phyloP scores from a whole-genome alignment of 139 green algal species.

The Gonium pectorale region DNA sequence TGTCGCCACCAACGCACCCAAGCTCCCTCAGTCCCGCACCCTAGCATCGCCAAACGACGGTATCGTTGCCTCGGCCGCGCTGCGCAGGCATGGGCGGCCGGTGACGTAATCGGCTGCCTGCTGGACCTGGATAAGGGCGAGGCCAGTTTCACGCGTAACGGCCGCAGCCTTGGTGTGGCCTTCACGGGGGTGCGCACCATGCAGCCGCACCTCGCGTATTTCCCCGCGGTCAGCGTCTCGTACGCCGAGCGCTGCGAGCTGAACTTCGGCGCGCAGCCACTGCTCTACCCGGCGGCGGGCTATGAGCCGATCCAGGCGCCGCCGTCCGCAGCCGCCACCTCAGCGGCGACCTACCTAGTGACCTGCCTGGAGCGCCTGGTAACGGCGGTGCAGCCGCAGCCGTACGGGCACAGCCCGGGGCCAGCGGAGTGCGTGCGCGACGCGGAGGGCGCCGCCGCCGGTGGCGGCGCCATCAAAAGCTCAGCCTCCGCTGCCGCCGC shows the following conservation, averaged over 20 bases:
- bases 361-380: constrained; percentile 71
- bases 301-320: constrained; percentile 78
- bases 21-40: too few relatives aligned
- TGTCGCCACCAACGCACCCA: too few relatives aligned
- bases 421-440: too few relatives aligned
- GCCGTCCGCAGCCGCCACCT: constrained; percentile 23
- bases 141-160: constrained; percentile 90
- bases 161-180: constrained; percentile 81
- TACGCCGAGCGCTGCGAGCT: constrained; percentile 82
- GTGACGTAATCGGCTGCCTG: constrained; percentile 91
- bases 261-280: constrained; percentile 86
- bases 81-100: constrained; percentile 55
- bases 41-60: too few relatives aligned
- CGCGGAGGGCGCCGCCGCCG: not conserved
- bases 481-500: not conserved
- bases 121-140: constrained; percentile 88
- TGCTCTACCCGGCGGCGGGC: constrained; percentile 80
- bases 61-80: too few relatives aligned
- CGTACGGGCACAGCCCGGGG: too few relatives aligned
- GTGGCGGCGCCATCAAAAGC: not conserved
- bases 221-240: constrained; percentile 85
- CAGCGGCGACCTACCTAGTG: constrained; percentile 62
- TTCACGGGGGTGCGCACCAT: constrained; percentile 74
- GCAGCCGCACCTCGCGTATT: constrained; percentile 78
- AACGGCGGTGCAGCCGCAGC: not conserved